Evolutionary conservation across 2,329 filamentous ascomycete genomes (phyloP).

Genomic region (Phoma sp.): DNA sequence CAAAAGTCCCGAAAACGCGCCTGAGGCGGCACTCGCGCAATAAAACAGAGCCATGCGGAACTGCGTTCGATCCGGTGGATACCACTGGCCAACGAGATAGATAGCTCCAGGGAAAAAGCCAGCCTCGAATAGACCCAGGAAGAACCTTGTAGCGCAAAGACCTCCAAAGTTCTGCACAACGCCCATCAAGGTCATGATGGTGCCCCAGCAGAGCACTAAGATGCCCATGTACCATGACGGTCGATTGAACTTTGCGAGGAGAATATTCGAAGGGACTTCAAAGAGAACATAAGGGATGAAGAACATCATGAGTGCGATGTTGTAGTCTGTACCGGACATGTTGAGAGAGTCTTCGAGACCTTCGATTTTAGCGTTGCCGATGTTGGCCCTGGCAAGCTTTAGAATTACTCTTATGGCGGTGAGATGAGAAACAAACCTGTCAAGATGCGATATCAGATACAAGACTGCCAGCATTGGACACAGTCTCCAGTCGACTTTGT

Average conservation of each 20-base stretch:
- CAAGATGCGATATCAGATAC: constrained; percentile 41
- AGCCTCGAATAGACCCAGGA: constrained; percentile 34
- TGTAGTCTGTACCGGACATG: constrained; percentile 63
- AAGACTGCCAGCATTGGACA: constrained; percentile 31
- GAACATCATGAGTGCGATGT: constrained; percentile 68
- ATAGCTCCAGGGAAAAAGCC: constrained; percentile 37
- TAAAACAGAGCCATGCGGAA: constrained; percentile 64
- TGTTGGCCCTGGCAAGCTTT: constrained; percentile 36
- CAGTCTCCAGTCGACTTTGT: constrained; percentile 33
- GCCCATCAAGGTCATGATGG: constrained; percentile 52
- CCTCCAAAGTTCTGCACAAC: constrained; percentile 54
- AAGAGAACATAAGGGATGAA: constrained; percentile 57
- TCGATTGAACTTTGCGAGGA: constrained; percentile 62
- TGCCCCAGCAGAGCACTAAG: constrained; percentile 54
- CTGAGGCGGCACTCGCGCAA: constrained; percentile 60
- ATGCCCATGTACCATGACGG: constrained; percentile 45
- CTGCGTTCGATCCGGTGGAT: constrained; percentile 60
- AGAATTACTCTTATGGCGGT: background rate
- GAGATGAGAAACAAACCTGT: constrained; percentile 18
- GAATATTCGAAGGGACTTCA: constrained; percentile 62
- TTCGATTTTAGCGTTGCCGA: constrained; percentile 53
- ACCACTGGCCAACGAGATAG: constrained; percentile 65
- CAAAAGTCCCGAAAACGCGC: constrained; percentile 64
- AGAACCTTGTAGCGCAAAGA: constrained; percentile 53
- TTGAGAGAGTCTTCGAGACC: constrained; percentile 29